Evolutionary conservation across 768 basidiomycete species (phyloP), one percentile per base, ranked within the genome.

Genomic region (Mycena latifolia): DNA sequence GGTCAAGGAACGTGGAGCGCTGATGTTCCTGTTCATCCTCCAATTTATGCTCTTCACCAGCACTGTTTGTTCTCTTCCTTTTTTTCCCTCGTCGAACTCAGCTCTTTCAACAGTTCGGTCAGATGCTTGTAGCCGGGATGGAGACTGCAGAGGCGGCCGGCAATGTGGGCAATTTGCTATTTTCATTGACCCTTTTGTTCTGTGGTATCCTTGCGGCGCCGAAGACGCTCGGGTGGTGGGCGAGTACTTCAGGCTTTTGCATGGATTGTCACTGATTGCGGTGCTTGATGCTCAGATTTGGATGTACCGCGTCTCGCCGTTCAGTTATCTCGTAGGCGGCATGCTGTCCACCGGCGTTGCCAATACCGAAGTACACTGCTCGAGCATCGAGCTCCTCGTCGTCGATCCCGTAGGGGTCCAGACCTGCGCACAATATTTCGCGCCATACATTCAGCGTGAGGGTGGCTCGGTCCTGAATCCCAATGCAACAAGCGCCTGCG

Each of bases 381-480:
- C 87, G 1, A 55, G 76, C 1, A 72, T 77, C 55, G 92, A 93
- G 75, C 79, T 85, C 31, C 84, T 87, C 52, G 72, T 73, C 11
- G 73, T 93, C 39, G 27, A 24, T 1, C 18, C 29, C 7, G 5
- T 57, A 14, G 37, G 8, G 12, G 37, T 4, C 37, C 37, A 39
- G 15, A 39, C 6, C 15, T 39, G 37, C 37, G 17, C 4, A 39
- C 8, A 39, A 6, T 39, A 14, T n/a, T n/a, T n/a, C n/a, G n/a
- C n/a, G n/a, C n/a, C n/a, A n/a, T n/a, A n/a, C n/a, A n/a, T n/a
- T n/a, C 37, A 9, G 12, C 37, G 15, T 4, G 37, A 5, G 5
- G 87, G 90, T 0, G 90, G 91, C 10, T 89, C 88, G 67, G 74
- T 92, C 29, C 71, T 79, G 25, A 84, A 91, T 67, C 81, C 86